Base-by-base conservation (phyloP, 345 rosid species). In the Ceriops decandra region DNA sequence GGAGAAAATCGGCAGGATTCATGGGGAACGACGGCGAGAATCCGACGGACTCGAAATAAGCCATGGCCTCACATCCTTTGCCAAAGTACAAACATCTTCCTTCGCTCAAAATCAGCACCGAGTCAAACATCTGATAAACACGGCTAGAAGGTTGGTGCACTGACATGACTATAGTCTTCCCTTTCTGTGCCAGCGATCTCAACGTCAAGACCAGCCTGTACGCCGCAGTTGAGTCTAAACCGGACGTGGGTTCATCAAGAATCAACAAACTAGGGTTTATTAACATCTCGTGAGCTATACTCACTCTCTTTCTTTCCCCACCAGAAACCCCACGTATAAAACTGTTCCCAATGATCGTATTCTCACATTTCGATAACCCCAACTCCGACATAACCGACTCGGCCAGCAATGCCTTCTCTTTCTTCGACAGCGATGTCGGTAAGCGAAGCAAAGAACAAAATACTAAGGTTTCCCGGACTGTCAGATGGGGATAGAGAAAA, bases 1-100 rank as follows among this genome's bases (percentile, higher is more conserved):
- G 97, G 67, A 93, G 88, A 68, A 91, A 93, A 77, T 93, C 98
- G 1, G 98, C 98, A 53, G 98, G 98, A 79, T 93, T 93, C 95
- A 91, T 85, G 21, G 95, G 90, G 63, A 91, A 93, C 71, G 96
- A 85, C 72, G 97, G 98, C 33, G 92, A 80, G 85, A 74, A 91
- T 3, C 98, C 98, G 61, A 85, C 81, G 49, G 98, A 84, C 24
- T 83, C 85, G 64, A 93, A 89, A 35, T 91, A 89, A 28, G 68
- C 46, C 86, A 86, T 74, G 0, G 96, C 98, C 62, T 76, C 95
- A 33, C 86, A 80, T 42, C 86, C 79, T 67, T 87, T 88, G 2
- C 98, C 98, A 54, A 89, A 89, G 57, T 88, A 93, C 83, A 93
- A 66, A 74, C 88, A 66, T 72, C 85, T 77, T 8, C 98, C 98